Evolutionary conservation across 1,284 basidiomycete species (phyloP).

Genomic region (Pseudozyma tsukubaensis): DNA sequence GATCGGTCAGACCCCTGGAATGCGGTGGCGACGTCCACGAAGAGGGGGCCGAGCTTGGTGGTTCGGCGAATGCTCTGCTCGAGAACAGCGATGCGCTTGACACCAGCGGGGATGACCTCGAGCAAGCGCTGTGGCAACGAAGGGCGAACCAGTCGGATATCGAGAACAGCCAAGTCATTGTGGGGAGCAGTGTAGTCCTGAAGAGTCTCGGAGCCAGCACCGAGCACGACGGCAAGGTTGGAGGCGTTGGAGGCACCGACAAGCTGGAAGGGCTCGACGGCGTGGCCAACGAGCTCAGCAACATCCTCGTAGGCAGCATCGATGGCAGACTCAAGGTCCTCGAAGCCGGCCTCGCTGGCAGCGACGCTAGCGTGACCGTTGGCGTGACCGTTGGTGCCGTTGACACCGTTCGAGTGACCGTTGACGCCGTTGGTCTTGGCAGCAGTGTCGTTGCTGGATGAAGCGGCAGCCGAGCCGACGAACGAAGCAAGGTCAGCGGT

Average conservation of each 20-base stretch:
- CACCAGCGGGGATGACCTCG: constrained; percentile 76
- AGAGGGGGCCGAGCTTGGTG: constrained; percentile 88
- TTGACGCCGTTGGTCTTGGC: constrained; percentile 69
- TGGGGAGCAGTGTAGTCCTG: constrained; percentile 68
- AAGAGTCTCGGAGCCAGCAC: constrained; percentile 55
- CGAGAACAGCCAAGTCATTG: constrained; percentile 75
- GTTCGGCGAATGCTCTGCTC: constrained; percentile 82
- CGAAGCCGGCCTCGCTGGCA: constrained; percentile 45
- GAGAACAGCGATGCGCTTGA: constrained; percentile 82
- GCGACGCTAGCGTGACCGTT: constrained; percentile 43
- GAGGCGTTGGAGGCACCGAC: constrained; percentile 48
- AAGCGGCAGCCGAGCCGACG: constrained; percentile 38
- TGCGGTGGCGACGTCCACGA: constrained; percentile 82
- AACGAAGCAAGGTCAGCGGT: constrained; percentile 59
- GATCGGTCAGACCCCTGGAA: constrained; percentile 75
- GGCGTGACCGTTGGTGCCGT: constrained; percentile 52
- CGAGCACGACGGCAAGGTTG: constrained; percentile 62
- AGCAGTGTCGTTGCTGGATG: constrained; percentile 67
- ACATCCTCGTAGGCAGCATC: constrained; percentile 55
- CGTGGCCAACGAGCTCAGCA: constrained; percentile 53
- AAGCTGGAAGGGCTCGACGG: constrained; percentile 59
- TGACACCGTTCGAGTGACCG: constrained; percentile 67
- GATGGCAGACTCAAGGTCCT: constrained; percentile 51
- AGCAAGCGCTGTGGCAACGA: constrained; percentile 77
- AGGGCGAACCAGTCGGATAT: constrained; percentile 81